phyloP scores from a whole-genome alignment of 768 basidiomycete species.

The Podaxis sp. region DNA sequence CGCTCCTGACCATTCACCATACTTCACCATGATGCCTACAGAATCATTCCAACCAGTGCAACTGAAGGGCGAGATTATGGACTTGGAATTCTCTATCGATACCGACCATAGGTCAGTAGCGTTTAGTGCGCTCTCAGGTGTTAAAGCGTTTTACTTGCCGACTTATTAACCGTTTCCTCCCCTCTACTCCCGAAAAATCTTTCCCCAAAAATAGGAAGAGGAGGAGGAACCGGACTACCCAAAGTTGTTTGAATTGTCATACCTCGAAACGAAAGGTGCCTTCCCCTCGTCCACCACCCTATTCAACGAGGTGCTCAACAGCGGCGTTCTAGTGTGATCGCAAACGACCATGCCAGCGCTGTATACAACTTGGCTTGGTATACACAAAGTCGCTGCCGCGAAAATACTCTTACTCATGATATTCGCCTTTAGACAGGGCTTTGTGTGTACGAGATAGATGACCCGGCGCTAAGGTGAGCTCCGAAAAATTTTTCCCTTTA shows the following conservation, averaged over 20 bases:
- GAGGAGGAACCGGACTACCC: slow-evolving; percentile 87
- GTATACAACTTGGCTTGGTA: slow-evolving; percentile 86
- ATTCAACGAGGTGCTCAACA: slow-evolving; percentile 14
- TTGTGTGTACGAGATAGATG: slow-evolving; percentile 93
- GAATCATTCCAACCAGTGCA: slow-evolving; percentile 54
- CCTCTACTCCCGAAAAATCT: slow-evolving; percentile 37
- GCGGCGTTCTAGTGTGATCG: slow-evolving; percentile 67
- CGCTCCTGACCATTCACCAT: slow-evolving; percentile 22
- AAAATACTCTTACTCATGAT: slow-evolving; percentile 9
- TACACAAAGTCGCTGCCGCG: slow-evolving; percentile 15
- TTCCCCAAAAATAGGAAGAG: slow-evolving; percentile 62
- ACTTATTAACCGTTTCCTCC: slow-evolving; percentile 44
- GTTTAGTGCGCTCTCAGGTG: slow-evolving; percentile 16
- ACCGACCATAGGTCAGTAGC: slow-evolving; percentile 56
- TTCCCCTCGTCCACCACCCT: slow-evolving; percentile 10
- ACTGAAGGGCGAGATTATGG: slow-evolving; percentile 74
- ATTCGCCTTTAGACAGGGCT: slow-evolving; percentile 66
- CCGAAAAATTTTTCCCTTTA: background rate
- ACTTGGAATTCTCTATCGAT: slow-evolving; percentile 69
- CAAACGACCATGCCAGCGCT: slow-evolving; percentile 86
- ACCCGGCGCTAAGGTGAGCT: slow-evolving; percentile 70
- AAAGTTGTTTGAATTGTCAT: slow-evolving; percentile 87
- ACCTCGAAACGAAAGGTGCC: slow-evolving; percentile 89
- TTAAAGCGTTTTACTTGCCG: slow-evolving; percentile 34
- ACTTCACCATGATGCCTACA: slow-evolving; percentile 47